Percentiles rank a stretch among this genome's conserved stretches.
Conservation (phyloP, 169 alveolate species). For the Besnoitia besnoiti region DNA sequence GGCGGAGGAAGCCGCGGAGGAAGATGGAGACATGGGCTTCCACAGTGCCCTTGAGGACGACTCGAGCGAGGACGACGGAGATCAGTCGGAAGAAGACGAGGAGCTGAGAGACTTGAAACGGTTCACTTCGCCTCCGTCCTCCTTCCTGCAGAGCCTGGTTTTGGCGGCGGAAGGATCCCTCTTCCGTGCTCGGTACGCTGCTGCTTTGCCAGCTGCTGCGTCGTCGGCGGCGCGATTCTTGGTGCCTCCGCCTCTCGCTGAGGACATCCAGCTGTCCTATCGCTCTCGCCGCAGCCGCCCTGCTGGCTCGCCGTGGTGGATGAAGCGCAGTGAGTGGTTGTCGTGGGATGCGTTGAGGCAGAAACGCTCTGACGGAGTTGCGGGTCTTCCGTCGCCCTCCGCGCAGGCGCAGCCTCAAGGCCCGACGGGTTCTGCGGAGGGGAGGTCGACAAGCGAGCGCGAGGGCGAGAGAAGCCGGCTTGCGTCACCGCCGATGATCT, state of each 20-base stretch:
- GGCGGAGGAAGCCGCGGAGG: neutral
- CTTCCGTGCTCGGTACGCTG: neutral
- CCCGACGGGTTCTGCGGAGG: too few relatives aligned
- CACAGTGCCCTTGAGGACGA: neutral
- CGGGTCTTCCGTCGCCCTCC: neutral
- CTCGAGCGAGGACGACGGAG: neutral
- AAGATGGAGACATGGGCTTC: neutral
- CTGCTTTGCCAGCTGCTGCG: conserved; percentile 5
- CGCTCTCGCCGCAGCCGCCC: conserved; percentile 59
- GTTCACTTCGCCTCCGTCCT: neutral
- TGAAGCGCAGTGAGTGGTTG: conserved; percentile 67
- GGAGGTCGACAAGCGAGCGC: neutral
- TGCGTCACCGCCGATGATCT: neutral
- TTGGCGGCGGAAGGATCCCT: conserved; percentile 26
- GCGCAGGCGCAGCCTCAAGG: neutral
- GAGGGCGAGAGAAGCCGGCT: neutral
- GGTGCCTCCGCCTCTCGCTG: conserved; percentile 54
- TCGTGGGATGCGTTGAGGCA: conserved; percentile 28
- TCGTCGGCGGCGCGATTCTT: conserved; percentile 33
- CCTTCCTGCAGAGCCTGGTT: neutral
- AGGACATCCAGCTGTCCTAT: conserved; percentile 48
- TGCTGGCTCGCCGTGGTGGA: conserved; percentile 63
- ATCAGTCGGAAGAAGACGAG: neutral
- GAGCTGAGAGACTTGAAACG: neutral
- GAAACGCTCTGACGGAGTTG: neutral